Evolutionary conservation across 2,329 filamentous ascomycete species (phyloP).

Genomic region (Cytospora piceae): DNA sequence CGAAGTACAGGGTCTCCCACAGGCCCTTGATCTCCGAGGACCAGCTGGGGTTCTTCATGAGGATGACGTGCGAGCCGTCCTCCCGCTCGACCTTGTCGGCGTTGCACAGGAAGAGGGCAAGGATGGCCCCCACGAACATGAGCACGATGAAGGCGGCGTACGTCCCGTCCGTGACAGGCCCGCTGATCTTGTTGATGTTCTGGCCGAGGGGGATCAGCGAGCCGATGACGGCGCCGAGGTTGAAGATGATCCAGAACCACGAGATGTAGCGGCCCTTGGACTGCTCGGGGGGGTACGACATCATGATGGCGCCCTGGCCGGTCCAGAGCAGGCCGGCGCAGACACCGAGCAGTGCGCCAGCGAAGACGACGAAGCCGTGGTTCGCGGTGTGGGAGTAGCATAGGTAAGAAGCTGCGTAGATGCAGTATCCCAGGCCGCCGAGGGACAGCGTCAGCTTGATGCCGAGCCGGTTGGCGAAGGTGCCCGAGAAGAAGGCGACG

Average conservation of each 20-base stretch:
- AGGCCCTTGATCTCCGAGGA: conserved; percentile 77
- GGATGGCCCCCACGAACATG: conserved; percentile 70
- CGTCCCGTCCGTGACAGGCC: conserved; percentile 72
- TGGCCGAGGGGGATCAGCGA: conserved; percentile 74
- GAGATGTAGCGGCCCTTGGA: conserved; percentile 88
- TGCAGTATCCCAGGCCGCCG: conserved; percentile 75
- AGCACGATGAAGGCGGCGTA: conserved; percentile 88
- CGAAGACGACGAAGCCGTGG: conserved; percentile 73
- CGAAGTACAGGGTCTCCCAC: conserved; percentile 69
- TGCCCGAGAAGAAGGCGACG: conserved; percentile 73
- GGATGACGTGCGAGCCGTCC: conserved; percentile 78
- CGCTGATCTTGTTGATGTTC: conserved; percentile 63
- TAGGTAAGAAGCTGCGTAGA: conserved; percentile 74
- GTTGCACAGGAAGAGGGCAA: conserved; percentile 72
- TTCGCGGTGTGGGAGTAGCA: conserved; percentile 71
- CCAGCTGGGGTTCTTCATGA: conserved; percentile 92
- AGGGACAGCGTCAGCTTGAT: conserved; percentile 69
- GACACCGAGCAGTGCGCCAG: conserved; percentile 75
- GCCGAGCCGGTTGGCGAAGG: conserved; percentile 76
- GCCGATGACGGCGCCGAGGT: conserved; percentile 86
- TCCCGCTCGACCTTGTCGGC: conserved; percentile 72
- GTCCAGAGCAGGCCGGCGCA: conserved; percentile 83
- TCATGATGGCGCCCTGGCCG: conserved; percentile 84
- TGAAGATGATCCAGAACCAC: conserved; percentile 95
- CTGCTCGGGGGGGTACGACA: conserved; percentile 81